phyloP scores from a whole-genome alignment of 768 basidiomycete species.

The Cyathus striatus region DNA sequence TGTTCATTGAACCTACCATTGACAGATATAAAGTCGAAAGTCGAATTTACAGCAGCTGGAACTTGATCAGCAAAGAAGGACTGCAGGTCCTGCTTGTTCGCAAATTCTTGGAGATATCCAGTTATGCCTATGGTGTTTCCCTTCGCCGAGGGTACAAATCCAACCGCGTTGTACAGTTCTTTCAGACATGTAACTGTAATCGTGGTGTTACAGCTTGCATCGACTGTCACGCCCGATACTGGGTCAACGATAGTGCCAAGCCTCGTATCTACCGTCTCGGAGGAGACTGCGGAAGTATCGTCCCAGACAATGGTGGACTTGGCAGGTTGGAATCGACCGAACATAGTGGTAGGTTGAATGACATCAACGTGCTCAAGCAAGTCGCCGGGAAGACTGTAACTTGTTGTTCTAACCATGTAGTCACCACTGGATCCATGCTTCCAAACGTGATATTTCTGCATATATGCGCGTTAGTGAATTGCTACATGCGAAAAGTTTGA shows the following conservation, averaged over 20 bases:
- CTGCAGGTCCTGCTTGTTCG: constrained; percentile 46
- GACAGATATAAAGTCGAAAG: constrained; percentile 49
- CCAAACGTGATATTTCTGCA: constrained; percentile 63
- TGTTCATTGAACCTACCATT: constrained; percentile 34
- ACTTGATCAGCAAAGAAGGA: constrained; percentile 43
- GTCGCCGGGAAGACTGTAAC: constrained; percentile 58
- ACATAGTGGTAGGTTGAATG: constrained; percentile 71
- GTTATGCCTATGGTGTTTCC: constrained; percentile 51
- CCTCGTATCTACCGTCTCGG: background rate
- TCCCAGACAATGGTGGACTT: constrained; percentile 29
- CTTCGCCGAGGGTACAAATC: constrained; percentile 33
- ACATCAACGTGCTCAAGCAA: constrained; percentile 60
- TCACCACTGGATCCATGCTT: constrained; percentile 48
- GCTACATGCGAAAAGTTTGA: background rate
- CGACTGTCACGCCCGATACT: constrained; percentile 30
- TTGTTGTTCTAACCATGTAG: constrained; percentile 57
- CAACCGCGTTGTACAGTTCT: constrained; percentile 50
- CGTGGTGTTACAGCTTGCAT: constrained; percentile 41
- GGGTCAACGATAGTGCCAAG: background rate
- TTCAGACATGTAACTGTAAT: constrained; percentile 51
- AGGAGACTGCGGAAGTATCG: constrained; percentile 1
- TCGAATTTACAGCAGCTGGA: constrained; percentile 42
- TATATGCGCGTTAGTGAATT: no score
- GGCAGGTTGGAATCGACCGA: constrained; percentile 39
- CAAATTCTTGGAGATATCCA: constrained; percentile 48